Evolutionary conservation across 106 monocot species (phyloP), one percentile per base, ranked within the genome.

Genomic region (Phalaenopsis equestris): DNA sequence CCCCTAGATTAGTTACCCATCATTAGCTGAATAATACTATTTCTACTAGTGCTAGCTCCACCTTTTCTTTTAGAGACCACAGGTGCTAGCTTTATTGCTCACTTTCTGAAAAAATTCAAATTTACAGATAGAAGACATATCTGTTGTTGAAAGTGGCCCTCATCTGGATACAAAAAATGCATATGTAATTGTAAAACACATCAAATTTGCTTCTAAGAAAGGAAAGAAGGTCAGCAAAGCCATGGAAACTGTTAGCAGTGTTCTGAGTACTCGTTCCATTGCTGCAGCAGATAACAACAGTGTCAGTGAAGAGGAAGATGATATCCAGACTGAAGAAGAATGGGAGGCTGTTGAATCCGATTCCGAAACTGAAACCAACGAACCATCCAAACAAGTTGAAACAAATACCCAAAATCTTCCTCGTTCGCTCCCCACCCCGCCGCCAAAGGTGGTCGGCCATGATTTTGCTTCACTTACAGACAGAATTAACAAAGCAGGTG

Each of bases 91-190:
- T 75, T n/a, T 5, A 8, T 14, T 52, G 23, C 47, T 52, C 12
- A 52, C 49, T 0, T 47, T 49, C 43, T 76, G 11, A 76, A 49
- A 24, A 3, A 23, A 52, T 43, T 45, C 10, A 75, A 30, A 19
- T 41, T 10, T 55, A 79, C 84, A 93, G 93, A 85, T 93, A 75
- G 80, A 93, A 75, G 93, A 90, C 80, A 86, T 90, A 42, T 82
- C 86, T 39, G n/a, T 90, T 56, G 80, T 93, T 73, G 93, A 90
- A 88, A 93, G 90, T 82, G 93, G 93, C 49, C 93, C 93, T 17
- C 90, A 93, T 83, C 77, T 88, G 55, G 88, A 86, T 30, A 55
- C 81, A 61, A 90, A 81, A 36, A 82, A 93, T 70, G 90, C 93
- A 41, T 93, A 90, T 79, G 86, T 82, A 37, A 90, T 93, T 58